Base-by-base conservation (phyloP, 257 asterid species). In the Przewalskia tangutica region DNA sequence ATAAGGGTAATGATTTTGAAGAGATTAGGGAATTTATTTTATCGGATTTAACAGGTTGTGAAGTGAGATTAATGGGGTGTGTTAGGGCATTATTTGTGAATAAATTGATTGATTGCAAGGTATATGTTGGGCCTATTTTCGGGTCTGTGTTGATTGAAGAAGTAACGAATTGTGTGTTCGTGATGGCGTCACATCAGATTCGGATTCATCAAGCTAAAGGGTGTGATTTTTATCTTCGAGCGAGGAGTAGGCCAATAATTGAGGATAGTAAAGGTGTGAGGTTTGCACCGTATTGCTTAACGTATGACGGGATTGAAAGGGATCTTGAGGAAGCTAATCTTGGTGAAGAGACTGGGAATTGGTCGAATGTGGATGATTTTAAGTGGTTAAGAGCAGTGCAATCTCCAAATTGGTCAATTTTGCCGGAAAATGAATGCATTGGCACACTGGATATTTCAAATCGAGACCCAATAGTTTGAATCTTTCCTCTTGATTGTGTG, bases 301-400 rank as follows among this genome's bases (percentile, higher is more conserved):
- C 80, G 55, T 95, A 93, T 80, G 77, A 84, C 44, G 95, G 94
- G 81, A 82, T 93, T 27, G 92, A 89, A 84, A 82, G 83, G 88
- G 93, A 95, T 77, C 92, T 95, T 4, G 85, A 80, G 40, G 90
- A 87, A 84, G 97, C 97, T 6, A 92, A 92, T 88, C 93, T 93
- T 84, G 87, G 80, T 36, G 95, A 92, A 86, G 98, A 95, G 85
- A 91, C 91, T 7, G 93, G 92, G 85, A 90, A 93, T 85, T 95
- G 98, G 98, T 91, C 75, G 12, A 91, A 93, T 85, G 95, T 93
- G 83, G 98, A 93, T 88, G 98, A 95, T 86, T 93, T 95, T 84
- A 87, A 87, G 59, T 95, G 98, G 98, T 81, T 95, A 84, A 89
- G 98, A 83, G 98, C 97, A 0, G 87, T 92, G 82, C 97, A 91